Conservation (phyloP, 805 yeast species). For the Starmerella powellii region DNA sequence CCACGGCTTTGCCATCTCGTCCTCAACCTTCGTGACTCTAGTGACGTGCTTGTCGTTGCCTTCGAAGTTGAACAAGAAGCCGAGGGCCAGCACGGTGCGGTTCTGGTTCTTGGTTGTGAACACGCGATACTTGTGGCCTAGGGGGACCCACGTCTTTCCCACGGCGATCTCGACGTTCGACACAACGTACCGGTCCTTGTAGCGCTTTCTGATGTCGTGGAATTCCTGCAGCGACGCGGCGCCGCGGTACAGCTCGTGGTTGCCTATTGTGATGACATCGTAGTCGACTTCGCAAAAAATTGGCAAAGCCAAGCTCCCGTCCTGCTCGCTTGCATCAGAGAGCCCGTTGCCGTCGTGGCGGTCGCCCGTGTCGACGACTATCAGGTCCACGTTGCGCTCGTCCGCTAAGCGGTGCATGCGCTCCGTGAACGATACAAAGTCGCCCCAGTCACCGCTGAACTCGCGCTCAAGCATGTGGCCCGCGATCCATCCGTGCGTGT, state of each 20-base stretch:
- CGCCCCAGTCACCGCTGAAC: slow-evolving; percentile 76
- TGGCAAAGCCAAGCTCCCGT: slow-evolving; percentile 48
- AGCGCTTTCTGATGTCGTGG: slow-evolving; percentile 37
- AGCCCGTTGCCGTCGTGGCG: slow-evolving; percentile 89
- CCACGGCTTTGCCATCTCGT: slow-evolving; percentile 49
- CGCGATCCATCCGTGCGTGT: slow-evolving; percentile 90
- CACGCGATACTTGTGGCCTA: slow-evolving; percentile 56
- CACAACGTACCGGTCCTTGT: slow-evolving; percentile 49
- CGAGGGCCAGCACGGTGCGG: slow-evolving; percentile 48
- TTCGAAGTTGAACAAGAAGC: slow-evolving; percentile 66
- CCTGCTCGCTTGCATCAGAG: slow-evolving; percentile 54
- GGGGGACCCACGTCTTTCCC: slow-evolving; percentile 36
- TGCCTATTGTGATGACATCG: slow-evolving; percentile 74
- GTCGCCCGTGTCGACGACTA: slow-evolving; percentile 79
- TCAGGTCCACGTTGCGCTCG: slow-evolving; percentile 42
- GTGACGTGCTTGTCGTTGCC: slow-evolving; percentile 44
- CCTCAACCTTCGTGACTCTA: slow-evolving; percentile 48
- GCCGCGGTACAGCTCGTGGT: slow-evolving; percentile 72
- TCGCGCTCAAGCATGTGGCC: slow-evolving; percentile 68
- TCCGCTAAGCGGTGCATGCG: slow-evolving; percentile 39
- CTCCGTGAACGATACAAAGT: slow-evolving; percentile 54
- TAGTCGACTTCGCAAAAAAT: slow-evolving; percentile 53
- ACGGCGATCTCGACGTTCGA: slow-evolving; percentile 30
- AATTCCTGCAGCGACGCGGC: slow-evolving; percentile 53
- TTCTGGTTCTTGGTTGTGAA: slow-evolving; percentile 47